Conservation (phyloP, 2,329 filamentous ascomycete genomes). For the Blumeriella jaapii region DNA sequence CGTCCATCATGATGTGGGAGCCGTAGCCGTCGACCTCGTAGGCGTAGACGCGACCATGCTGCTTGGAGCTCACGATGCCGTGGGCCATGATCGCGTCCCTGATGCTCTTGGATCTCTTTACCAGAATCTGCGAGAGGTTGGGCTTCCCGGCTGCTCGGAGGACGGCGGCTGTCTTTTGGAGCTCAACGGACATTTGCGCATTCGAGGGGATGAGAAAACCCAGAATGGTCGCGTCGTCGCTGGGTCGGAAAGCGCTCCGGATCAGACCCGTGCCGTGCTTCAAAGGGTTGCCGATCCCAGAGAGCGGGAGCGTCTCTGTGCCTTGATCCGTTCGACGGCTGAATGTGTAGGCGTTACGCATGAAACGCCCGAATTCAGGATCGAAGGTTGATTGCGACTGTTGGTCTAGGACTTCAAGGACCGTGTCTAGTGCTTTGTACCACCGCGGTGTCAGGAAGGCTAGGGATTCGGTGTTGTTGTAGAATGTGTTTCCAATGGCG, state of each 20-base stretch:
- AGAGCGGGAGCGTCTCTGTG: constrained; percentile 79
- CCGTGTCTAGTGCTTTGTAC: constrained; percentile 62
- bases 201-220: constrained; percentile 94
- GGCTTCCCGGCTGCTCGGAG: constrained; percentile 47
- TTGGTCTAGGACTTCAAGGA: constrained; percentile 63
- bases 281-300: constrained; percentile 82
- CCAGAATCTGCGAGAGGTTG: constrained; percentile 43
- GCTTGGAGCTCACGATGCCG: constrained; percentile 65
- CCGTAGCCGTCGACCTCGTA: constrained; percentile 85
- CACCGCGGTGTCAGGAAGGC: constrained; percentile 72
- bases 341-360: constrained; percentile 76
- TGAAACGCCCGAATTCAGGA: constrained; percentile 48
- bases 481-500: constrained; percentile 73
- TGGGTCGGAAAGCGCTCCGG: constrained; percentile 85
- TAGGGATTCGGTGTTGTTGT: constrained; percentile 64
- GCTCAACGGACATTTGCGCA: constrained; percentile 88
- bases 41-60: constrained; percentile 69
- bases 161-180: constrained; percentile 61
- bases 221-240: constrained; percentile 87
- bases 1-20: constrained; percentile 74
- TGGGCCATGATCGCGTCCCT: constrained; percentile 73
- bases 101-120: constrained; percentile 50
- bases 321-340: constrained; percentile 67
- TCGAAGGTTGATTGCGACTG: constrained; percentile 79
- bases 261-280: constrained; percentile 75